A percentile compares a stretch with the other conserved stretches of the same genome.
Evolutionary conservation across 306 rosid species (phyloP).

Genomic region (Aeschynomene evenia): DNA sequence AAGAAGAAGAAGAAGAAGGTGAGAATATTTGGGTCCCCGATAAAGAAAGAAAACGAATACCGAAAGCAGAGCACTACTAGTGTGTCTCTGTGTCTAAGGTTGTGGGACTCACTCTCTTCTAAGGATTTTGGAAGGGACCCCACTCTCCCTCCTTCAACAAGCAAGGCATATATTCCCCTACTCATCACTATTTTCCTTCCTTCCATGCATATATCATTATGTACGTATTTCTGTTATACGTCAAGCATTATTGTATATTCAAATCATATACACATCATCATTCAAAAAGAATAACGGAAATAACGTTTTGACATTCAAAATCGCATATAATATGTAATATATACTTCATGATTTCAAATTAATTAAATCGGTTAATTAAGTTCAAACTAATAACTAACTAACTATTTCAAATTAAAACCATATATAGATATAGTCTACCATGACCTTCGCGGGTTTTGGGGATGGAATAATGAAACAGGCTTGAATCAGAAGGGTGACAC

Average conservation of each 20-base stretch:
- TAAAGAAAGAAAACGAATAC: slow-evolving; percentile 76
- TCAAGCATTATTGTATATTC: too few relatives aligned
- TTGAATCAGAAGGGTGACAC: slow-evolving; percentile 25
- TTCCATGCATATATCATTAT: slow-evolving; percentile 6
- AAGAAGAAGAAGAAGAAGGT: slow-evolving; percentile 46
- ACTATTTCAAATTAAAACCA: background rate
- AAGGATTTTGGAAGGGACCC: slow-evolving; percentile 71
- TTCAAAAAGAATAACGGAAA: too few relatives aligned
- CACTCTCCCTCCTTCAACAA: slow-evolving; percentile 69
- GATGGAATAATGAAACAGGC: slow-evolving; percentile 32
- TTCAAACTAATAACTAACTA: too few relatives aligned
- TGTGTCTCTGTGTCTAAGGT: too few relatives aligned
- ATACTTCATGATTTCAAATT: too few relatives aligned
- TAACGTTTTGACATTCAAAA: too few relatives aligned
- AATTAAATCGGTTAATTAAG: too few relatives aligned
- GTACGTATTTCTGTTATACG: too few relatives aligned
- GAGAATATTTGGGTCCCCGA: slow-evolving; percentile 90
- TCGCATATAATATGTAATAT: too few relatives aligned
- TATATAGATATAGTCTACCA: too few relatives aligned
- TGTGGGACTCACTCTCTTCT: too few relatives aligned
- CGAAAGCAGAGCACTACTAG: slow-evolving; percentile 78
- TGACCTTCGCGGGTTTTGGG: slow-evolving; percentile 15
- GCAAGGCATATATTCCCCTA: slow-evolving; percentile 83
- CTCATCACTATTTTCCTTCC: slow-evolving; percentile 15
- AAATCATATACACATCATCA: too few relatives aligned